Conservation (phyloP, 2,329 filamentous ascomycete species). For the Delphinella strobiligena region DNA sequence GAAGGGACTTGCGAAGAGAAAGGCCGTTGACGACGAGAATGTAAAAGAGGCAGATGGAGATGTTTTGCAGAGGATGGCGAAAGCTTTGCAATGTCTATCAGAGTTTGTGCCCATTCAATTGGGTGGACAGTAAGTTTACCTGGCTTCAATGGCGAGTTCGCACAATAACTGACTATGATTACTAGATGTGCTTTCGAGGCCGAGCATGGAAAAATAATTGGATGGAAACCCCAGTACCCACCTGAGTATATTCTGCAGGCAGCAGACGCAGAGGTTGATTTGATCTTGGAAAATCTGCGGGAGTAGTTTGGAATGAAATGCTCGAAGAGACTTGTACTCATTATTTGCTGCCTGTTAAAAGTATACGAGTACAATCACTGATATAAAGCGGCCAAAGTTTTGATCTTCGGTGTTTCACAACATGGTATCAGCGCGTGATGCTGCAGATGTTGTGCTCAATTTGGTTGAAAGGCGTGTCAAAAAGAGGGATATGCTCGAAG, state of each 20-base stretch:
- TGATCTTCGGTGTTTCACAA: no score
- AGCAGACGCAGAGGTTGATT: constrained; percentile 35
- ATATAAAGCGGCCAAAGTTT: no score
- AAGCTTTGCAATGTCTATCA: constrained; percentile 23
- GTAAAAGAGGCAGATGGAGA: constrained; percentile 26
- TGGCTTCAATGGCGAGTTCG: neutral
- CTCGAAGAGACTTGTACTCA: no score
- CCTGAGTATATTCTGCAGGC: constrained; percentile 35
- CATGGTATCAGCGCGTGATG: no score
- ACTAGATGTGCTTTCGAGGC: constrained; percentile 33
- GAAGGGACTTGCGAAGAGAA: constrained; percentile 21
- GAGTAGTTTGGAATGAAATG: no score
- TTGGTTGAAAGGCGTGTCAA: no score
- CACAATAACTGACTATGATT: constrained; percentile 5
- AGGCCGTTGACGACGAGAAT: constrained; percentile 26
- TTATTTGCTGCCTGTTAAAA: no score
- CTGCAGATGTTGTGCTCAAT: no score
- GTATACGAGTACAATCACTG: no score
- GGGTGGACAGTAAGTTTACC: constrained; percentile 31
- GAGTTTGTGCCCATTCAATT: constrained; percentile 29
- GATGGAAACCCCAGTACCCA: constrained; percentile 33
- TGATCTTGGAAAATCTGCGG: constrained; percentile 8
- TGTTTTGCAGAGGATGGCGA: constrained; percentile 29
- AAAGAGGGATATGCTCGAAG: no score
- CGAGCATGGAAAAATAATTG: constrained; percentile 28